Evolutionary conservation across 148 eudicot genomes (phyloP).

Genomic region (Tetragonia tetragonoides): DNA sequence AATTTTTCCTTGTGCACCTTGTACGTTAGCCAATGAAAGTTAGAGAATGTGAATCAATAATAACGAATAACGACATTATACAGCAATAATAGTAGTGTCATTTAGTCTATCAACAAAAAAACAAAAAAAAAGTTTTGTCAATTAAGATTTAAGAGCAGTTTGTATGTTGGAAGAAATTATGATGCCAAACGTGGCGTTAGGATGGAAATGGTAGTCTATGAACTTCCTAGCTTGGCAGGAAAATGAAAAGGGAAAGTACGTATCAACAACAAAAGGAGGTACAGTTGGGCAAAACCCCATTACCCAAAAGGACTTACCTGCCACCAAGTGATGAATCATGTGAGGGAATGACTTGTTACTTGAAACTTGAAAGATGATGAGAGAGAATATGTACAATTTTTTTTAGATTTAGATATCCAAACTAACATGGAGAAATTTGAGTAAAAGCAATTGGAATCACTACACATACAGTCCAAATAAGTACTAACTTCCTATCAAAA

Average conservation of each 20-base stretch:
- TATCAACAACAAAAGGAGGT: slow-evolving; percentile 5
- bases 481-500: too few species aligned
- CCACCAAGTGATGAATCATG: slow-evolving; percentile 4
- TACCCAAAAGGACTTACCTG: neutral
- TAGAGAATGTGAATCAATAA: slow-evolving; percentile 2
- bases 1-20: neutral
- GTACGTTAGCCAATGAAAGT: neutral
- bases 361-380: neutral
- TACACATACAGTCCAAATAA: too few species aligned
- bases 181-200: neutral
- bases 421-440: neutral
- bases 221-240: neutral
- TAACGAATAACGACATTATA: neutral
- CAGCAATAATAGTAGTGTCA: neutral
- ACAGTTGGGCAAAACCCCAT: neutral
- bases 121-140: neutral
- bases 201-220: neutral
- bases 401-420: neutral
- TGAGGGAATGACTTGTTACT: neutral
- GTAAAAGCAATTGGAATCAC: slow-evolving; percentile 5
- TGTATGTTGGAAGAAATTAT: neutral
- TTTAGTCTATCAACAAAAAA: neutral
- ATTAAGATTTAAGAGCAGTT: neutral
- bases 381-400: neutral
- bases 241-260: slow-evolving; percentile 2